Evolutionary conservation across 345 rosid genomes (phyloP), one percentile per base, ranked within the genome.

Genomic region (Linum lewisii): DNA sequence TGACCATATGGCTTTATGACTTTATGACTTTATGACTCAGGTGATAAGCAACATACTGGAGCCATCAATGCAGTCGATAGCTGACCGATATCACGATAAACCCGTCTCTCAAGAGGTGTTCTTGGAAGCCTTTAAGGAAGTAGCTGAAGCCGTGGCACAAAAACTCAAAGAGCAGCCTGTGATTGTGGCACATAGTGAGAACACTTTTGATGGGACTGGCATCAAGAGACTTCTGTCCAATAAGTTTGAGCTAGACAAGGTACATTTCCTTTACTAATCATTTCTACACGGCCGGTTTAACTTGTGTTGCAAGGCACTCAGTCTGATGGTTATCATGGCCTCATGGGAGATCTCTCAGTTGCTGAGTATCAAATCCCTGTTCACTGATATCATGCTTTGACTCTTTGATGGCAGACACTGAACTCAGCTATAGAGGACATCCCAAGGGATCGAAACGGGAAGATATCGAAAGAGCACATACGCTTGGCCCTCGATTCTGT

Each of bases 211-310:
- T 72, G 99, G 97, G 66, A 85, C 77, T 62, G 90, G 82, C 66
- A 79, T 90, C 24, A 82, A 68, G 77, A 82, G 83, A 66, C 82
- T 94, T 23, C 66, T 87, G 54, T 62, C 83, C 62, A 90, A 87
- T 72, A 90, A 90, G 77, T 85, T 87, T 45, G 99, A 94, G 61
- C 66, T 84, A 7, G 96, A 90, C 57, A 87, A 90, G 95, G 97
- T 89, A 59, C 54, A 53, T 63, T 11, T 26, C 51, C 51, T 25
- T 53, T 23, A 16, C 47, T 16, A 42, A 7, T 11, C 47, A 42
- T 11, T 16, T 2, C 47, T n/a, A n/a, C n/a, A n/a, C n/a, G n/a
- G n/a, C n/a, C n/a, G n/a, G n/a, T n/a, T n/a, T n/a, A n/a, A n/a
- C n/a, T n/a, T n/a, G n/a, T n/a, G 34, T 29, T 8, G 5, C 34